These are phyloP conservation scores for Vaccinium corymbosum DNA, from an alignment of 148 eudicot species.

Conservation along the genomic window DNA sequence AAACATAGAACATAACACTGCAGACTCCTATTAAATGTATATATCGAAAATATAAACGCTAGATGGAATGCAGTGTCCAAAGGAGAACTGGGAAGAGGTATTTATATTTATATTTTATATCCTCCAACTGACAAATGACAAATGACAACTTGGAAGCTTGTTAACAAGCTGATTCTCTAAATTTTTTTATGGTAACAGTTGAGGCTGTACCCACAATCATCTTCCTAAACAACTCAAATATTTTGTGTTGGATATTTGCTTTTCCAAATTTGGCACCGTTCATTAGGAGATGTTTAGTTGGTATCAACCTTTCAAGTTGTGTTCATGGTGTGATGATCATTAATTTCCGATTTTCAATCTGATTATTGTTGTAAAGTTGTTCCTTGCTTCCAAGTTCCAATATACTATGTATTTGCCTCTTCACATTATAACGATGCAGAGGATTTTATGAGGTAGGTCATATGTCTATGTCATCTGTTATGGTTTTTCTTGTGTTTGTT, in stretches of 20 bases:
- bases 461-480: neutral
- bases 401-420: neutral
- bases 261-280: neutral
- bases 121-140: no score
- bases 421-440: neutral
- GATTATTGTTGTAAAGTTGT: neutral
- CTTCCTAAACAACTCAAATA: no score
- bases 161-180: neutral
- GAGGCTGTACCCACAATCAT: neutral
- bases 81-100: no score
- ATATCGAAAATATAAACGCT: no score
- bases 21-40: no score
- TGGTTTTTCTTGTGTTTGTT: neutral
- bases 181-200: neutral
- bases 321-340: neutral
- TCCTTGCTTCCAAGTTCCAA: neutral
- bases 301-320: neutral
- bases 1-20: no score
- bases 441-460: neutral
- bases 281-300: neutral
- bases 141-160: no score
- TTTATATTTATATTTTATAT: no score
- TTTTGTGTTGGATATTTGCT: no score
- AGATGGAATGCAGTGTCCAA: no score
- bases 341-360: neutral